Evolutionary conservation across 257 asterid species (phyloP), one percentile per base, ranked within the genome.

Genomic region (Eucommia ulmoides): DNA sequence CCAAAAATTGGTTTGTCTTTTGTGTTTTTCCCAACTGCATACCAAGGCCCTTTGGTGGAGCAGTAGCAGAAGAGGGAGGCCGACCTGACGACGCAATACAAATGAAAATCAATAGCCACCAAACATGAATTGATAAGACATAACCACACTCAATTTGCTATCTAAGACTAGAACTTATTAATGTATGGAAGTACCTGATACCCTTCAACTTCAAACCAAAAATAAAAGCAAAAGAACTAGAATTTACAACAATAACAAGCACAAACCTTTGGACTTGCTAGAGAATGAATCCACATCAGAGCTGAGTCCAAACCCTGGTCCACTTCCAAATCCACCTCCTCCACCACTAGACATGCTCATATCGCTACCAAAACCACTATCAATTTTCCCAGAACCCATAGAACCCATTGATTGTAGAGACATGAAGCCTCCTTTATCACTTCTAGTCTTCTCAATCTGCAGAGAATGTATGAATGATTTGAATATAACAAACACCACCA

Each of bases 11-110:
- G 70, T 80, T 82, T 50, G 94, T 66, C 74, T 55, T 83, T 57
- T 78, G 88, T 45, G 84, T 61, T 74, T 87, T 87, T 15, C 96
- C 96, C 51, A 87, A 80, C 76, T 87, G 64, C 93, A 87, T 83
- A 54, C 94, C 96, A 65, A 69, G 80, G 53, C 89, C 93, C 68
- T 87, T 87, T 23, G 83, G 78, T 60, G 96, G 94, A 66, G 87
- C 96, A 25, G 81, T 54, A 70, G 88, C 84, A 65, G 96, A 49
- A 54, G 93, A 61, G 56, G 93, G 35, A 44, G 80, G 77, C 48
- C 84, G 94, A 55, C 94, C 94, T 82, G 70, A 56, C 50, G 60
- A 53, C 52, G 41, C 33, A 33, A 55, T 49, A 26, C 49, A 33
- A 10, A 35, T 18, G n/a, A 35, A 35, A 35, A 35, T 29, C 44